Evolutionary conservation across 2,329 filamentous ascomycete genomes (phyloP).

Genomic region (Hypocrella siamensis): DNA sequence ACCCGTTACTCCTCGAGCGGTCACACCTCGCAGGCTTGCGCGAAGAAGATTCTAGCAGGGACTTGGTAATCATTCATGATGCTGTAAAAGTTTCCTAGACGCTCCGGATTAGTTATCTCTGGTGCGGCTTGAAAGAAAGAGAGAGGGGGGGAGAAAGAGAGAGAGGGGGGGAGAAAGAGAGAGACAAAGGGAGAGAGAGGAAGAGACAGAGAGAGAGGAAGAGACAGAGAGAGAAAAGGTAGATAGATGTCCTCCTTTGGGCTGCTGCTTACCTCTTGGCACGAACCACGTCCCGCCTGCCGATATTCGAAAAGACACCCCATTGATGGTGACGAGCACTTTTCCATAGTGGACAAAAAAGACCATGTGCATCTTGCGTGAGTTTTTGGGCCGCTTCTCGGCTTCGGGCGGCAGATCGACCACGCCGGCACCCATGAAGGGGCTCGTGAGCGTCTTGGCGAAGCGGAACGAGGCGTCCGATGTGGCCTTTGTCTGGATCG

Average conservation of each 20-base stretch:
- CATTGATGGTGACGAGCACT: constrained; percentile 63
- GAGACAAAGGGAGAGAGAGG: neutral
- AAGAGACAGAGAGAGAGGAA: neutral
- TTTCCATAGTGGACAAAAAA: constrained; percentile 82
- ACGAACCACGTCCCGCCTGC: constrained; percentile 90
- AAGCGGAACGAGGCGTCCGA: constrained; percentile 64
- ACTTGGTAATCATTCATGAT: constrained; percentile 66
- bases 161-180: neutral
- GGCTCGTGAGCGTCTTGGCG: constrained; percentile 68
- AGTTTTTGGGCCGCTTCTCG: constrained; percentile 82
- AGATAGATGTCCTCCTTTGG: neutral
- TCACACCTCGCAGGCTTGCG: constrained; percentile 58
- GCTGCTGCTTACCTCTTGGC: constrained; percentile 59
- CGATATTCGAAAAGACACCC: constrained; percentile 64
- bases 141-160: neutral
- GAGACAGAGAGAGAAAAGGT: constrained; percentile 1
- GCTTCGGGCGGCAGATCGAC: constrained; percentile 75
- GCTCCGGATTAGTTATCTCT: constrained; percentile 3
- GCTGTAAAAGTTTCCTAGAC: constrained; percentile 80
- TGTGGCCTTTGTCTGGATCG: constrained; percentile 42
- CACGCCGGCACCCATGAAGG: constrained; percentile 80
- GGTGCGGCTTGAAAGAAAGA: neutral
- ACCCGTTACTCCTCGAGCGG: neutral
- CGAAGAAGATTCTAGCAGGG: constrained; percentile 74
- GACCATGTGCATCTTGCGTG: constrained; percentile 89